Percentiles rank a stretch among this genome's conserved stretches.
These are phyloP conservation scores for Tricholoma bakamatsutake DNA, from an alignment of 768 basidiomycete species.

Conservation along the genomic window DNA sequence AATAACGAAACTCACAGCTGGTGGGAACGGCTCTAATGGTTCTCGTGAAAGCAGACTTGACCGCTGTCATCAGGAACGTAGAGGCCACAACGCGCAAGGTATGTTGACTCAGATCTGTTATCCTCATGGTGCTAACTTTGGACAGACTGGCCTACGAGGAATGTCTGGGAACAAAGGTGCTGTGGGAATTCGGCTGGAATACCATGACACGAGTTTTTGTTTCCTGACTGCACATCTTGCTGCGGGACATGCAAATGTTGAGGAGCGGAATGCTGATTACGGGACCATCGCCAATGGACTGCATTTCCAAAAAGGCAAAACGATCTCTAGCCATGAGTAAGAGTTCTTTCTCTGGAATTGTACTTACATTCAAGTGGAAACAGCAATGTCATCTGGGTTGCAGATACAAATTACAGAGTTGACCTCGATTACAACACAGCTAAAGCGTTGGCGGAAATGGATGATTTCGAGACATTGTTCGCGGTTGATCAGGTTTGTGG, in stretches of 20 bases:
- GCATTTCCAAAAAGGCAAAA: conserved; percentile 87
- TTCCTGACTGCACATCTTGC: conserved; percentile 95
- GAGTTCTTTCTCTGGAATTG: conserved; percentile 19
- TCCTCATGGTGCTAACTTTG: not conserved
- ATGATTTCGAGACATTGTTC: conserved; percentile 69
- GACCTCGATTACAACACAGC: conserved; percentile 81
- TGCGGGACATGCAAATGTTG: conserved; percentile 87
- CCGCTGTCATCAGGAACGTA: conserved; percentile 81
- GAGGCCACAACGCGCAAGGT: conserved; percentile 92
- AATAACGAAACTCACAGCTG: conserved; percentile 44
- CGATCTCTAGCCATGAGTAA: conserved; percentile 86
- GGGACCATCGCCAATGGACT: conserved; percentile 78
- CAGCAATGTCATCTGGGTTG: conserved; percentile 91
- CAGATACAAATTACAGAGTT: conserved; percentile 94
- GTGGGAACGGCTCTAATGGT: conserved; percentile 93
- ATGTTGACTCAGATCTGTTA: not conserved
- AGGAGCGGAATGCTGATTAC: conserved; percentile 91
- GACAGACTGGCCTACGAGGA: conserved; percentile 79
- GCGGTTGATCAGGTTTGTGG: conserved; percentile 77
- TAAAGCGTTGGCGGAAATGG: conserved; percentile 53
- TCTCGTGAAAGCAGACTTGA: conserved; percentile 71
- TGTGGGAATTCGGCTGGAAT: conserved; percentile 88
- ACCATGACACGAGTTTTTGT: conserved; percentile 88
- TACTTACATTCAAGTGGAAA: not conserved
- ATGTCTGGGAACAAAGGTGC: conserved; percentile 99